Percentiles rank a stretch among this genome's conserved stretches.
Conservation (phyloP, 805 yeast species). For the Lipomyces starkeyi region DNA sequence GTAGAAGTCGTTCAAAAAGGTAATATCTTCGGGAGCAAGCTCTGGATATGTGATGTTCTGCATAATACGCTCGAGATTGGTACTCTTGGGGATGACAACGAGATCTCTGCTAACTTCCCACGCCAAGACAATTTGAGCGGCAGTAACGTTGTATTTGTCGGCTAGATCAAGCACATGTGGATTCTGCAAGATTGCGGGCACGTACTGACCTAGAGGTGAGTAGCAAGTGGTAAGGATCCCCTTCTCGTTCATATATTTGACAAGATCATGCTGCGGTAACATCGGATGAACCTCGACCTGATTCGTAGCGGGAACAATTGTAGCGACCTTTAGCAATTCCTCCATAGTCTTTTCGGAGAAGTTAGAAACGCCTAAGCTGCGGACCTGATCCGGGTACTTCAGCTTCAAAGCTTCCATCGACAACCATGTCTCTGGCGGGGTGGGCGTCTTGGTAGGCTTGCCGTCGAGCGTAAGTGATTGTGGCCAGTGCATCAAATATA, state of each 20-base stretch:
- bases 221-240: conserved; percentile 71
- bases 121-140: conserved; percentile 71
- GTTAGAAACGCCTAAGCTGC: conserved; percentile 74
- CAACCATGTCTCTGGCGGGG: conserved; percentile 74
- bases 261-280: conserved; percentile 66
- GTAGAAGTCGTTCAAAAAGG: conserved; percentile 20
- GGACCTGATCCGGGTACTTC: conserved; percentile 67
- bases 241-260: conserved; percentile 57
- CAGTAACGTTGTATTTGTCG: conserved; percentile 57
- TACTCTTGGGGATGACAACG: conserved; percentile 82
- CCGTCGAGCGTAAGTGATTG: conserved; percentile 46
- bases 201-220: conserved; percentile 73
- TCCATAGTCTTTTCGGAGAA: conserved; percentile 59
- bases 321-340: conserved; percentile 57
- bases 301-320: conserved; percentile 66
- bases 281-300: conserved; percentile 80
- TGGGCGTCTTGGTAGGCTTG: conserved; percentile 55
- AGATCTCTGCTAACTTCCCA: conserved; percentile 82
- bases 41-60: conserved; percentile 50
- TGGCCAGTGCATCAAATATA: conserved; percentile 75
- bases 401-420: conserved; percentile 64
- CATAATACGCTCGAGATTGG: conserved; percentile 64
- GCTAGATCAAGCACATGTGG: conserved; percentile 68
- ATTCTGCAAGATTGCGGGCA: conserved; percentile 65
- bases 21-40: conserved; percentile 18